Conservation (phyloP, 1,284 basidiomycete species). For the Boletus coffeatus region DNA sequence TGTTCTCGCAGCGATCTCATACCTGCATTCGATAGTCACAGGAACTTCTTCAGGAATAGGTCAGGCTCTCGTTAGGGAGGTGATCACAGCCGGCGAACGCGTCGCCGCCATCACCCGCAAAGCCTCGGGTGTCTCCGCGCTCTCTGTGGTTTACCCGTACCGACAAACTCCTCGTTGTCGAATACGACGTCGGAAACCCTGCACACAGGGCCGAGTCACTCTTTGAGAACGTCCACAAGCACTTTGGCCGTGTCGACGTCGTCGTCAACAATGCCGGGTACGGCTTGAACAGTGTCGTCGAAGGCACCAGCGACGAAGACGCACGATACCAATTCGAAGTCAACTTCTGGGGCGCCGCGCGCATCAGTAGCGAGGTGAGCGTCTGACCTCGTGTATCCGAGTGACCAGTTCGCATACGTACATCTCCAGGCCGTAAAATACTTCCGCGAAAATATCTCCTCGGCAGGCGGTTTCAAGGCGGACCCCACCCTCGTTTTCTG, state of each 20-base stretch:
- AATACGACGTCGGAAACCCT: slow-evolving; percentile 21
- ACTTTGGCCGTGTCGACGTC: slow-evolving; percentile 41
- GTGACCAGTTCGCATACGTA: background rate
- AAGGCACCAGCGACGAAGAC: slow-evolving; percentile 23
- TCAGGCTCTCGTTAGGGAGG: slow-evolving; percentile 17
- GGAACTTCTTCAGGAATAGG: slow-evolving; percentile 24
- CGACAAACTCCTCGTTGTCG: slow-evolving; percentile 19
- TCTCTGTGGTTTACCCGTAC: slow-evolving; percentile 13
- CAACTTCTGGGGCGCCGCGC: slow-evolving; percentile 35
- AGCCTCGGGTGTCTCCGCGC: slow-evolving; percentile 13
- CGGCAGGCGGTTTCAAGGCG: slow-evolving; percentile 16
- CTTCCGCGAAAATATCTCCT: slow-evolving; percentile 23
- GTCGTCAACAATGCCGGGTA: slow-evolving; percentile 41
- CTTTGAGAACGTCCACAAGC: slow-evolving; percentile 29
- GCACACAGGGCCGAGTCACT: slow-evolving; percentile 22
- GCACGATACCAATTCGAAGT: slow-evolving; percentile 33
- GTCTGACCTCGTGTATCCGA: too few species aligned
- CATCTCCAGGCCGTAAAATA: slow-evolving; percentile 17
- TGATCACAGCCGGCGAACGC: slow-evolving; percentile 20
- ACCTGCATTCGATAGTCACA: slow-evolving; percentile 12
- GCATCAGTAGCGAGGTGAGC: slow-evolving; percentile 25
- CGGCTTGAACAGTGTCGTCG: slow-evolving; percentile 23
- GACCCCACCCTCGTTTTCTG: slow-evolving; percentile 21
- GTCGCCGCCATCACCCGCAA: slow-evolving; percentile 23
- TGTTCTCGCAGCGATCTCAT: slow-evolving; percentile 1